phyloP scores from a whole-genome alignment of 257 asterid species.

The Ocimum tenuiflorum region DNA sequence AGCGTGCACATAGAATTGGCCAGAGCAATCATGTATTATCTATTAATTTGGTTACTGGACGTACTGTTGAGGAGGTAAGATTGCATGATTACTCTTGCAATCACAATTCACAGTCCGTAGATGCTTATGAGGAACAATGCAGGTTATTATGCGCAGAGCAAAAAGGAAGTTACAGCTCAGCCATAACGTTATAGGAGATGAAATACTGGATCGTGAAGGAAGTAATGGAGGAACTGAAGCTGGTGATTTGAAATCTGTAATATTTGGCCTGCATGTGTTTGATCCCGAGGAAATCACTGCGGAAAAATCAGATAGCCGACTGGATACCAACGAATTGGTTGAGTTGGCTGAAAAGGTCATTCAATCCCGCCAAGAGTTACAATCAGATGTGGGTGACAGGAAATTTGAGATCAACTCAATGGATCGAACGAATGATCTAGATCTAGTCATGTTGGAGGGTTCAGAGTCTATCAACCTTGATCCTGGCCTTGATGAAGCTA shows the following conservation, averaged over 20 bases:
- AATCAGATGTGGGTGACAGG: constrained; percentile 34
- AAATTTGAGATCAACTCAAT: constrained; percentile 56
- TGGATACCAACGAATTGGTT: constrained; percentile 35
- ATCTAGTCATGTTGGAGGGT: constrained; percentile 32
- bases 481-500: constrained; percentile 72
- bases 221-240: constrained; percentile 51
- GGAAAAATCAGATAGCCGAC: constrained; percentile 40
- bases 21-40: constrained; percentile 75
- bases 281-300: constrained; percentile 49
- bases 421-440: constrained; percentile 34
- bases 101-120: constrained; percentile 11
- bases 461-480: constrained; percentile 38
- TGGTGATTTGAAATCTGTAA: constrained; percentile 68
- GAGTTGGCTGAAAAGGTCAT: constrained; percentile 58
- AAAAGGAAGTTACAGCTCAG: constrained; percentile 80
- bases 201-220: constrained; percentile 40
- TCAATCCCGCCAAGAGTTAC: constrained; percentile 42
- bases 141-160: constrained; percentile 90
- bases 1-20: constrained; percentile 97
- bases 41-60: constrained; percentile 68
- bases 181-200: constrained; percentile 74
- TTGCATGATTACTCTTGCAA: neutral
- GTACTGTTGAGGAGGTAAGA: constrained; percentile 82
- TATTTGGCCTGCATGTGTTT: constrained; percentile 70
- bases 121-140: constrained; percentile 27